Base-by-base conservation (phyloP, 140 eudicot genomes). In the Artemisia princeps region DNA sequence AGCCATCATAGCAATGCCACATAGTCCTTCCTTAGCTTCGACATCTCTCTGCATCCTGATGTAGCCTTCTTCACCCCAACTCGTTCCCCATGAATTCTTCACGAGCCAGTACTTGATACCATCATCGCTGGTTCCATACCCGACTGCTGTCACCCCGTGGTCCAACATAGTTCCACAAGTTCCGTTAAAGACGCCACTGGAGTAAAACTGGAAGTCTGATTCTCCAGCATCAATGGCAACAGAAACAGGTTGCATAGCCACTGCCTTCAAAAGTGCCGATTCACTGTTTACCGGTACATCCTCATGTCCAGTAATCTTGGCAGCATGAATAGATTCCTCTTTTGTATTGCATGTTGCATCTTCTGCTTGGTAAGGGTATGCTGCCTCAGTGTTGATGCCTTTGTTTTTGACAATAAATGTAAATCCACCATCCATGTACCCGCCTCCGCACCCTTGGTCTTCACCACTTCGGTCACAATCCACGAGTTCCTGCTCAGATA, bases 401-500 rank as follows among this genome's bases (percentile, higher is more conserved):
- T 57, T 57, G 42, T 57, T 57, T 23, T 23, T 55, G 6, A 10
- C 60, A 55, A 55, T 58, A 40, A 65, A 79, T 19, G 68, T 72
- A 30, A 73, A 83, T 0, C 80, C 83, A 3, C 51, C 16, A n/a
- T 70, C 71, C 76, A 71, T 70, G 1, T 19, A 49, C 3, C 80
- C 76, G 0, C 84, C 76, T 23, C 62, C 60, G 8, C 88, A 80
- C 8, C 83, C 85, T 17, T 77, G 75, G 69, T 70, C 77, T 33
- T 56, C 60, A n/a, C 70, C 26, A 17, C 55, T 55, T 26, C n/a
- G 54, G 60, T 79, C 82, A 40, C 83, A 80, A 28, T 83, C 83
- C 3, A 83, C 65, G 0, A 77, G 37, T 50, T 83, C 76, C 67
- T 83, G 88, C 57, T 79, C 83, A 1, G 88, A 76, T 3, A 83